A percentile compares a stretch with the other conserved stretches of the same genome.
Evolutionary conservation across 1,139 yeast genomes (phyloP).

Genomic region (Meyerozyma athensensis): DNA sequence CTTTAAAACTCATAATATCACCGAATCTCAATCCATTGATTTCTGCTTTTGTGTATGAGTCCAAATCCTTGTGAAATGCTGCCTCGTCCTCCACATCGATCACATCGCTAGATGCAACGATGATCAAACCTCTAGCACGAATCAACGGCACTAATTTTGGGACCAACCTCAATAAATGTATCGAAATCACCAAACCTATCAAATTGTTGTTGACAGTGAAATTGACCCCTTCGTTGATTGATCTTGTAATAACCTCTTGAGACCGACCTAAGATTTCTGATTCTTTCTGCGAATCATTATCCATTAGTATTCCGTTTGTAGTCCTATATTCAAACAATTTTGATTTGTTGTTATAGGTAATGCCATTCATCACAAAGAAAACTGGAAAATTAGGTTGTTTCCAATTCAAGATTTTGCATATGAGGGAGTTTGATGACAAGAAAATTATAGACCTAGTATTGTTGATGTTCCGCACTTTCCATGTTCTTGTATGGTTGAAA

Average conservation of each 20-base stretch:
- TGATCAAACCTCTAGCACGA: slow-evolving; percentile 73
- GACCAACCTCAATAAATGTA: slow-evolving; percentile 63
- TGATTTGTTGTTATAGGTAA: slow-evolving; percentile 33
- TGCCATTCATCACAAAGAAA: slow-evolving; percentile 72
- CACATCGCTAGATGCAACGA: slow-evolving; percentile 60
- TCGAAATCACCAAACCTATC: slow-evolving; percentile 76
- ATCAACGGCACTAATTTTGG: slow-evolving; percentile 75
- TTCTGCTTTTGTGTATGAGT: slow-evolving; percentile 46
- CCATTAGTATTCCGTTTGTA: slow-evolving; percentile 38
- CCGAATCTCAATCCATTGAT: slow-evolving; percentile 72
- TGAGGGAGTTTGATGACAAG: slow-evolving; percentile 79
- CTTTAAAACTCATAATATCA: slow-evolving; percentile 65
- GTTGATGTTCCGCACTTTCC: slow-evolving; percentile 30
- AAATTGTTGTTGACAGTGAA: slow-evolving; percentile 81
- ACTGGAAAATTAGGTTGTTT: slow-evolving; percentile 98
- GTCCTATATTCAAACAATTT: slow-evolving; percentile 35
- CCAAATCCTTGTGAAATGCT: slow-evolving; percentile 30
- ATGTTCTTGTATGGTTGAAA: slow-evolving; percentile 68
- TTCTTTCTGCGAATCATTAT: slow-evolving; percentile 17
- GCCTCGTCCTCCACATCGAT: slow-evolving; percentile 27
- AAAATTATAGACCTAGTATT: slow-evolving; percentile 62
- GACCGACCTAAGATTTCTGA: slow-evolving; percentile 17
- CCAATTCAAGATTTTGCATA: slow-evolving; percentile 93
- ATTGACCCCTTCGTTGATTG: slow-evolving; percentile 46
- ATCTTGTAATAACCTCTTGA: slow-evolving; percentile 41